These are phyloP conservation scores for Eutrema yunnanense DNA, from an alignment of 345 rosid species.

Conservation along the genomic window DNA sequence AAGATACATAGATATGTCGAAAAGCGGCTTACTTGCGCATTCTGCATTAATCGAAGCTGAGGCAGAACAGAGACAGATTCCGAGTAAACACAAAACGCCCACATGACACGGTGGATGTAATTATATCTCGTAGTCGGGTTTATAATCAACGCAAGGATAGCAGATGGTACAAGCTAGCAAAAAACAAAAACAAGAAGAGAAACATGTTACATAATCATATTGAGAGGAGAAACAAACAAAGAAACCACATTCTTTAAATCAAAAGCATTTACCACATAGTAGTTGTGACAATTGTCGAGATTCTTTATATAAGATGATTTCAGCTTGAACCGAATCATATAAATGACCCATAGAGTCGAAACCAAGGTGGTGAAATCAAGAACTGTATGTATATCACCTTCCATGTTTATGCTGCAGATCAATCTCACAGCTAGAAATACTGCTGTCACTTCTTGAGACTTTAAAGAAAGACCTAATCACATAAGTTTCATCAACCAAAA, in stretches of 20 bases:
- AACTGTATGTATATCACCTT: slow-evolving; percentile 52
- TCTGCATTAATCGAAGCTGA: slow-evolving; percentile 86
- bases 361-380: slow-evolving; percentile 54
- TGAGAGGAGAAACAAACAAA: neutral
- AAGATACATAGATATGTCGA: neutral
- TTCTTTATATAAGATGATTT: slow-evolving; percentile 59
- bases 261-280: slow-evolving; percentile 42
- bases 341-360: slow-evolving; percentile 65
- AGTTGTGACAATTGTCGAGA: slow-evolving; percentile 49
- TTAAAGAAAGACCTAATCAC: slow-evolving; percentile 65
- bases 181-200: neutral
- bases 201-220: neutral
- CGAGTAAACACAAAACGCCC: slow-evolving; percentile 60
- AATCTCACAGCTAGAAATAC: slow-evolving; percentile 56
- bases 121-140: slow-evolving; percentile 29
- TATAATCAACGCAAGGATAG: slow-evolving; percentile 45
- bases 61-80: slow-evolving; percentile 83
- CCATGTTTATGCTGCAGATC: slow-evolving; percentile 37
- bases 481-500: neutral
- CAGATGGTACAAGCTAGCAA: slow-evolving; percentile 53
- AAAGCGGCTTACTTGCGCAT: slow-evolving; percentile 50
- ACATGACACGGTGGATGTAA: slow-evolving; percentile 31
- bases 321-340: slow-evolving; percentile 67
- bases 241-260: neutral
- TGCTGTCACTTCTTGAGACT: slow-evolving; percentile 70